These are phyloP conservation scores for Cystofilobasidium capitatum DNA, from an alignment of 768 basidiomycete genomes.

Conservation along the genomic window DNA sequence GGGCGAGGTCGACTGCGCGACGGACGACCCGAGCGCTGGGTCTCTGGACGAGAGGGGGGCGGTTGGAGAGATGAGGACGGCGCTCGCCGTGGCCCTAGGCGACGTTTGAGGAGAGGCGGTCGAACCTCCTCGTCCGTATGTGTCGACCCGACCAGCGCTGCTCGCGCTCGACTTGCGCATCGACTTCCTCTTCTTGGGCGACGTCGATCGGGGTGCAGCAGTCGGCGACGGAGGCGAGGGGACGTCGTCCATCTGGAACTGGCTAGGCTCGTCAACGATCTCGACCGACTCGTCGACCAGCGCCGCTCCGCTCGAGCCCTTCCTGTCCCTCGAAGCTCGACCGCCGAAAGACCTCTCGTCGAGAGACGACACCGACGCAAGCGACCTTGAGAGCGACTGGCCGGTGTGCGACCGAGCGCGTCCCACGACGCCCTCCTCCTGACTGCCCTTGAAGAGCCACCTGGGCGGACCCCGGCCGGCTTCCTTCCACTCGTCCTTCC, in stretches of 20 bases:
- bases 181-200: background rate
- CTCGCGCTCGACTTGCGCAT: background rate
- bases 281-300: background rate
- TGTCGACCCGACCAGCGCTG: background rate
- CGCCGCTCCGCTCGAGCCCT: background rate
- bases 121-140: too few relatives aligned
- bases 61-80: too few relatives aligned
- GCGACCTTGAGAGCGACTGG: background rate
- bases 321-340: too few relatives aligned
- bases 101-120: too few relatives aligned
- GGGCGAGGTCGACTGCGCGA: too few relatives aligned
- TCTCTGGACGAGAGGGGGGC: too few relatives aligned
- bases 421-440: background rate
- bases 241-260: background rate
- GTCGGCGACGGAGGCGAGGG: background rate
- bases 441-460: constrained; percentile 8
- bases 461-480: constrained; percentile 7
- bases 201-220: background rate
- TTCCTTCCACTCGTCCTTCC: constrained; percentile 19
- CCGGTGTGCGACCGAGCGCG: background rate
- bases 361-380: background rate
- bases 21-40: too few relatives aligned
- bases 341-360: background rate
- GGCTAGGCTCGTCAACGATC: background rate
- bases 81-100: too few relatives aligned